Conservation (phyloP, 2,329 filamentous ascomycete genomes). For the Penicillium sp. region DNA sequence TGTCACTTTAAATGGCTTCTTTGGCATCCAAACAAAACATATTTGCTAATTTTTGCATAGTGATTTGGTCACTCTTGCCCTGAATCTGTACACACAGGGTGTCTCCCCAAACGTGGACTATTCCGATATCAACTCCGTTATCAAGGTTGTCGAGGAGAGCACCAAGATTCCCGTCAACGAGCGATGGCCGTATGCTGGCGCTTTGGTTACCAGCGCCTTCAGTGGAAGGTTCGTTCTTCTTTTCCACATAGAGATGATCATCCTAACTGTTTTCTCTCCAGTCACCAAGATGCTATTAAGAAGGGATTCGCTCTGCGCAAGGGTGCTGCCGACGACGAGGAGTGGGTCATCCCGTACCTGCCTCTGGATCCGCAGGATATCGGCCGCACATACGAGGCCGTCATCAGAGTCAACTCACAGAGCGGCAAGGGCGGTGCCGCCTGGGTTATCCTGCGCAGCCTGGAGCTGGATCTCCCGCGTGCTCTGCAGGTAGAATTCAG, state of each 20-base stretch:
- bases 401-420: conserved; percentile 97
- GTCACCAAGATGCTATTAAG: conserved; percentile 94
- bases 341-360: conserved; percentile 86
- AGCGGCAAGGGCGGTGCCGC: conserved; percentile 91
- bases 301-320: conserved; percentile 74
- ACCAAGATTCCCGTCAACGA: conserved; percentile 94
- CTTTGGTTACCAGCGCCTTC: conserved; percentile 3
- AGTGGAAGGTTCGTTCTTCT: conserved; percentile 58
- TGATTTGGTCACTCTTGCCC: conserved; percentile 83
- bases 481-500: conserved; percentile 90
- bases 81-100: conserved; percentile 95
- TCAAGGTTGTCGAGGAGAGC: conserved; percentile 84
- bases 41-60: background rate
- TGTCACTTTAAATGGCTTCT: background rate
- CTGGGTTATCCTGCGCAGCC: conserved; percentile 86
- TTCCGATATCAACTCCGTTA: conserved; percentile 80
- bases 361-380: conserved; percentile 92
- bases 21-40: background rate
- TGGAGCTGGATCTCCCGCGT: conserved; percentile 88
- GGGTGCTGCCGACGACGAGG: conserved; percentile 60
- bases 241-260: conserved; percentile 58
- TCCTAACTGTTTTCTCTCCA: conserved; percentile 66
- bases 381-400: conserved; percentile 93
- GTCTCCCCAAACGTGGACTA: conserved; percentile 84
- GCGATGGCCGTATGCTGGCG: conserved; percentile 81